Conservation (phyloP, 129 eudicot genomes). For the Centaurea solstitialis region DNA sequence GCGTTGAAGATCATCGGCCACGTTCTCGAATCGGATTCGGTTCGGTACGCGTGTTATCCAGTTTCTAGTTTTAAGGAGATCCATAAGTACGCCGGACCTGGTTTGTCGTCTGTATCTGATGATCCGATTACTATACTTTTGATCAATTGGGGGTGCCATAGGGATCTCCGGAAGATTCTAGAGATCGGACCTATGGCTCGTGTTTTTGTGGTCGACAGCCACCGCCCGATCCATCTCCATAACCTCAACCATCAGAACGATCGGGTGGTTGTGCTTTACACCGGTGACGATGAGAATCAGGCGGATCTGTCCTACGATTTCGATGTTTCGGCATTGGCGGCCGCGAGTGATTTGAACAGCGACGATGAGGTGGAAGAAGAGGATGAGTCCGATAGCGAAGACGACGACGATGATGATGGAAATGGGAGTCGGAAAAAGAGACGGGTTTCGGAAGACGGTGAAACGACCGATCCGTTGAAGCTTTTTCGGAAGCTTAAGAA, state of each 20-base stretch:
- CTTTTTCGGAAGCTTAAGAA: conserved; percentile 56
- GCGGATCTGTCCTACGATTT: conserved; percentile 76
- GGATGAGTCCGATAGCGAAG: conserved; percentile 40
- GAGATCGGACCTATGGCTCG: conserved; percentile 54
- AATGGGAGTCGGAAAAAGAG: conserved; percentile 51
- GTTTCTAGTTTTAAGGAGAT: conserved; percentile 87
- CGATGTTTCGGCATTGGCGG: conserved; percentile 69
- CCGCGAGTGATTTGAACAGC: conserved; percentile 77
- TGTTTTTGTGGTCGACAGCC: conserved; percentile 90
- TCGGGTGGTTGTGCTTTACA: conserved; percentile 73
- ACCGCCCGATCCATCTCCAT: conserved; percentile 90
- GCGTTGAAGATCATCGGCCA: conserved; percentile 82
- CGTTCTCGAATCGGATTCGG: conserved; percentile 92
- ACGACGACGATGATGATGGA: conserved; percentile 42
- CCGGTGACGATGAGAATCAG: conserved; percentile 80
- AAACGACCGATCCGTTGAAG: conserved; percentile 54
- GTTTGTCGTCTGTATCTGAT: conserved; percentile 44
- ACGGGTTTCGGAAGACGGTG: conserved; percentile 51
- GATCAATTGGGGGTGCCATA: conserved; percentile 96
- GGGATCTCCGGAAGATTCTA: conserved; percentile 68
- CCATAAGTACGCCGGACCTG: conserved; percentile 66
- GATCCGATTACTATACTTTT: conserved; percentile 69
- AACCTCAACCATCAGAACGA: conserved; percentile 69
- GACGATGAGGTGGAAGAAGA: conserved; percentile 64
- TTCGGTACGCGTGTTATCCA: conserved; percentile 86